Base-by-base conservation (phyloP, 1,284 basidiomycete species). In the Leccinum solheimii region DNA sequence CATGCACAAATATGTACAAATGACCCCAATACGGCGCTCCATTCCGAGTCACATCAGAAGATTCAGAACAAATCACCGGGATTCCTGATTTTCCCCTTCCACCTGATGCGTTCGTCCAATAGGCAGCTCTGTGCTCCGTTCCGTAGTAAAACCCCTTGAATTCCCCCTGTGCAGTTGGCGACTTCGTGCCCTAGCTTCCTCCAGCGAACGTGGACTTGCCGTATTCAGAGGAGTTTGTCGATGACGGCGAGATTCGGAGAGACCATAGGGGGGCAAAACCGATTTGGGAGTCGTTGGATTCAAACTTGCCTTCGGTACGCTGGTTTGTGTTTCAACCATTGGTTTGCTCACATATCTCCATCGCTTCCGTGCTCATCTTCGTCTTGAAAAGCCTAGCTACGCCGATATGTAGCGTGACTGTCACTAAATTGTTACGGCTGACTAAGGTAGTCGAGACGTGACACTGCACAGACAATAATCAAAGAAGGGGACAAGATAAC, bases 271-370 rank as follows among this genome's bases (percentile, higher is more conserved):
- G n/a, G 0, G 61, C 68, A 3, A 64, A 58, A 40, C 56, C 60
- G 0, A 9, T 68, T 11, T 69, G 68, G 61, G 58, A 68, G 11
- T 68, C 68, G 1, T 27, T 69, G 45, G 49, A 21, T 19, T 34
- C 52, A 3, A 64, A 66, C 16, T 3, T 14, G 4, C 61, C 67
- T 36, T 57, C 58, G 34, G 68, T 70, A 52, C 1, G 66, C 65
- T 48, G 21, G 1, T 34, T 36, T 21, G 8, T 68, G 10, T 30
- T 30, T 30, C 1, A 8, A 27, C 27, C 27, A 27, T 27, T 27
- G 27, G 27, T 27, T 27, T 27, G 27, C 27, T 27, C 27, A 27
- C 27, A 27, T 27, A 27, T 9, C 8, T 27, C 27, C 27, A 27
- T 27, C 27, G 27, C 27, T 27, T 27, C 27, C 27, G 27, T 27